Base-by-base conservation (phyloP, 805 yeast species). In the Cyberlindnera samutprakarnensis region DNA sequence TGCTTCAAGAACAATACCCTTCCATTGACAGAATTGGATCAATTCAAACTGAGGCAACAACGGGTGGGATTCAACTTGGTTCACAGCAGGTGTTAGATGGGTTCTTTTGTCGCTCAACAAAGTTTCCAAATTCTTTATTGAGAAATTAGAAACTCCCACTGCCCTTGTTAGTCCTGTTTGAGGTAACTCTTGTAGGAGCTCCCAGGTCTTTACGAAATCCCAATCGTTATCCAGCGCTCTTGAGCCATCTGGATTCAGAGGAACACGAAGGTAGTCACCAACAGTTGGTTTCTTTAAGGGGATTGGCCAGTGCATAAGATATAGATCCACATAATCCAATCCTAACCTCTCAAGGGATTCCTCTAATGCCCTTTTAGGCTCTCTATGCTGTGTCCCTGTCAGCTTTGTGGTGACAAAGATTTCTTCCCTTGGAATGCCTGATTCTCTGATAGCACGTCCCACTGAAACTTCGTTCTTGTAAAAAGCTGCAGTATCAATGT, bases 301-400 rank as follows among this genome's bases (percentile, higher is more conserved):
- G 25, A 69, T 67, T 6, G 94, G 94, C 90, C 90, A 84, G 57
- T 84, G 94, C 53, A 84, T 68, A 51, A 85, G 65, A 51, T 77
- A 75, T 39, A 84, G 60, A 51, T 84, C 95, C 32, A 84, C 78
- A 48, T 84, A 84, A 29, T 79, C 92, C 42, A 82, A 51, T 1
- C 75, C 76, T 38, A 84, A 62, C 46, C 75, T 72, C 41, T 66
- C 47, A 49, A 84, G 62, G 7, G 88, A 77, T 20, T 54, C 59
- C n/a, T 73, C 67, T 23, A 82, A 54, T 10, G 78, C 26, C 78
- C 15, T 51, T 58, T 27, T 70, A 9, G 77, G 76, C 23, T 56
- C 47, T 40, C 66, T 64, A 15, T 38, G 44, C 13, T 39, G 38
- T 11, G 71, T 57, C 36, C 65, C 57, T 75, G 78, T 73, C 38